Evolutionary conservation across 164 flowering plant species (phyloP), one percentile per base, ranked within the genome.

Genomic region (Stephania japonica): DNA sequence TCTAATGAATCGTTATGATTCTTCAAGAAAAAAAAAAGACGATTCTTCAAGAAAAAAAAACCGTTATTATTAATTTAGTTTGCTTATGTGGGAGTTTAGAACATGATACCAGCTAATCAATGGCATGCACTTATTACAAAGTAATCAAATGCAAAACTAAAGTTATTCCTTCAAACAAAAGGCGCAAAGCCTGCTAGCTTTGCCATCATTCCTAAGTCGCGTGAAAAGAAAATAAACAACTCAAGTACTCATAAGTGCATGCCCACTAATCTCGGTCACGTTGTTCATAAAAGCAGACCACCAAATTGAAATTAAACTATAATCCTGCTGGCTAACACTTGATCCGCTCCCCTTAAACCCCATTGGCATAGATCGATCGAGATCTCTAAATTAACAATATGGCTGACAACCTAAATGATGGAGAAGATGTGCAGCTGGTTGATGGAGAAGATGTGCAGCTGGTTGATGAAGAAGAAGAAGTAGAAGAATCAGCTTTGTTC

Each of bases 101-200:
- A 32, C 38, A 32, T 32, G 38, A 32, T 32, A 32, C 38, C 38
- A 32, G 38, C 38, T 32, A 32, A 4, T 0, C 38, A 32, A 32
- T 32, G 38, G 38, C 38, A n/a, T n/a, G n/a, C n/a, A n/a, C n/a
- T n/a, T 32, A 32, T 32, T 32, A 32, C 38, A 32, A 32, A 32
- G 38, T 32, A 32, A 32, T 32, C 38, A 32, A 32, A 2, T 32
- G 38, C 38, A 32, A 32, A 32, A 32, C 38, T 32, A 32, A 32
- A 32, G 38, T 32, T 32, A 32, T 32, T 32, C 38, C 38, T 32
- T 32, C 38, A 2, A n/a, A 68, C 42, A 47, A 24, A 24, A 19
- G 44, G 67, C 43, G 26, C 71, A 84, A 80, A 80, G 88, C 84
- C 82, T 84, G 88, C 84, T 80, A 75, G 19, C 81, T 80, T 79